Evolutionary conservation across 2,329 filamentous ascomycete species (phyloP), one percentile per base, ranked within the genome.

Genomic region (Clonostachys rhizophaga): DNA sequence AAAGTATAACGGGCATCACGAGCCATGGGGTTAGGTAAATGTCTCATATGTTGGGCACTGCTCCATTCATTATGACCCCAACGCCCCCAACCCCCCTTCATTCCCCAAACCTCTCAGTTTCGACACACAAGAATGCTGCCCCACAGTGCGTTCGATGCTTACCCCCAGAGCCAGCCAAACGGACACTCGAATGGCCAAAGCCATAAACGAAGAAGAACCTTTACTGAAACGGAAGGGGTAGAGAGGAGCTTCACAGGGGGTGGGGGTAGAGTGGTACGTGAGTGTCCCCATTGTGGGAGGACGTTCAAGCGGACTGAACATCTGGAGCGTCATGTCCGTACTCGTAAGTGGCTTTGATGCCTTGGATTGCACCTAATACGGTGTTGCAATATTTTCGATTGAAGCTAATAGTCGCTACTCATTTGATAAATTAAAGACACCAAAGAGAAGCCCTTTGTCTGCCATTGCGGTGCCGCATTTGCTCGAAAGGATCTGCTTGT

Each of bases 371-470:
- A 33, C 35, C 11, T 11, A 18, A 8, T 36, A n/a, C 46, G 13
- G 36, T 39, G 12, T 9, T 37, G 18, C 9, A 30, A 34, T 30
- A 3, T 10, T 13, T 11, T 34, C 35, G 17, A 7, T 44, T 41
- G 40, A 42, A 16, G 37, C 37, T 47, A 34, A 42, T 30, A 30
- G 24, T 30, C 7, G 2, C 8, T 10, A 3, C 24, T 30, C 3
- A 30, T 10, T 30, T 30, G 24, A 30, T 33, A 39, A 18, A 24
- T 34, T 37, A 39, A 51, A 74, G 70, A 74, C 53, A 74, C 70
- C 47, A 74, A 74, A 44, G 70, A 74, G 56, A 74, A 74, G 51
- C 70, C 70, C 2, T 74, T 71, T 50, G 50, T 70, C 17, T 74
- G 70, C 47, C 61, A 58, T 39, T 74, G 70, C 53, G 68, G 69